A percentile compares a stretch with the other conserved stretches of the same genome.
Conservation (phyloP, 768 basidiomycete genomes). For the Termitomyces sp. region DNA sequence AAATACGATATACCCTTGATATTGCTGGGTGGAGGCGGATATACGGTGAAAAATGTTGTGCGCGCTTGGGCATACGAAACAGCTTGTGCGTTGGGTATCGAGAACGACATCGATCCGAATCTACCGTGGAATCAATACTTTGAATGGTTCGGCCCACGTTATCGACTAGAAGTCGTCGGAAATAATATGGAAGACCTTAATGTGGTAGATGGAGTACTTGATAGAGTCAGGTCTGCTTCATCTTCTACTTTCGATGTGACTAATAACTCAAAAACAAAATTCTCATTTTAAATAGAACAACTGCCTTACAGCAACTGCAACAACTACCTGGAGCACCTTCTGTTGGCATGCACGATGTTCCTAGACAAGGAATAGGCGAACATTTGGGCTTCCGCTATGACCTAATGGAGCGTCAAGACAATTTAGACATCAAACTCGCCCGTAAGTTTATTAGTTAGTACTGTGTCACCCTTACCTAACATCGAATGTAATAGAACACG, state of each 20-base stretch:
- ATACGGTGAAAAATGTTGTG: slow-evolving; percentile 95
- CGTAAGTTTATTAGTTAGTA: slow-evolving; percentile 38
- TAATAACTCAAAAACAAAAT: background rate
- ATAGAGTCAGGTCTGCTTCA: slow-evolving; percentile 64
- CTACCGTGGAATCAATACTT: slow-evolving; percentile 87
- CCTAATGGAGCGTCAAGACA: slow-evolving; percentile 47
- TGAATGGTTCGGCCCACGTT: slow-evolving; percentile 97
- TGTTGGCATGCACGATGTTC: slow-evolving; percentile 80
- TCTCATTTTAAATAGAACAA: slow-evolving; percentile 17
- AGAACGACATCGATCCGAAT: slow-evolving; percentile 70
- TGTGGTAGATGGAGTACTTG: slow-evolving; percentile 69
- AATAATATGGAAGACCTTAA: slow-evolving; percentile 98
- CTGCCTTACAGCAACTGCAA: slow-evolving; percentile 36
- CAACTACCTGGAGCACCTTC: slow-evolving; percentile 67
- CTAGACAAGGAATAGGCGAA: slow-evolving; percentile 56
- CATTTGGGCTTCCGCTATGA: slow-evolving; percentile 54
- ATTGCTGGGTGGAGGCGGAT: slow-evolving; percentile 92
- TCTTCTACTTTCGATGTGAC: background rate
- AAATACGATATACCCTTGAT: slow-evolving; percentile 82
- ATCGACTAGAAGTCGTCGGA: slow-evolving; percentile 82
- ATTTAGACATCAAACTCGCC: slow-evolving; percentile 63
- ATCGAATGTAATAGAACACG: slow-evolving; percentile 42
- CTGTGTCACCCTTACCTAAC: background rate
- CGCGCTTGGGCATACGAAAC: slow-evolving; percentile 97
- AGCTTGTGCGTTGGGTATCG: slow-evolving; percentile 86